A percentile compares a stretch with the other conserved stretches of the same genome.
Evolutionary conservation across 2,329 filamentous ascomycete genomes (phyloP).

Genomic region (Lizonia empirigonia): DNA sequence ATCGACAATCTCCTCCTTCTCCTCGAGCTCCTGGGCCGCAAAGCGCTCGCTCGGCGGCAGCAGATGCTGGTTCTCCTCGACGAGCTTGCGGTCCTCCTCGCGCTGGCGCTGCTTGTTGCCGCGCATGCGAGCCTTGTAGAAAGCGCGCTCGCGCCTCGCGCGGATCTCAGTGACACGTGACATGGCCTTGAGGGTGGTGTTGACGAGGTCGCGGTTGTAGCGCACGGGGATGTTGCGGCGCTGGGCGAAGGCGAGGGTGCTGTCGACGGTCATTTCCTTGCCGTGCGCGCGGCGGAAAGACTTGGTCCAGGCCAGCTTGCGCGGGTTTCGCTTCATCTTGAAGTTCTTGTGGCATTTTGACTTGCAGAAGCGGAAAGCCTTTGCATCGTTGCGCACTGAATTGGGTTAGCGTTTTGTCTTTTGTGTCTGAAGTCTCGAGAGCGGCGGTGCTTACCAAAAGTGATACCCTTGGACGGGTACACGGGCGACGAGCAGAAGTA

Average conservation of each 20-base stretch:
- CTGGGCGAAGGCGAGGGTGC: conserved; percentile 87
- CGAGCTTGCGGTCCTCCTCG: conserved; percentile 81
- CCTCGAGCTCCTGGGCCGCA: conserved; percentile 58
- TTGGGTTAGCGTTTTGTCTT: not conserved
- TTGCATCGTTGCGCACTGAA: conserved; percentile 59
- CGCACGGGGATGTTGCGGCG: conserved; percentile 92
- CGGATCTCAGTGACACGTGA: conserved; percentile 86
- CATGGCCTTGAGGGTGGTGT: conserved; percentile 91
- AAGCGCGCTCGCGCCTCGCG: conserved; percentile 79
- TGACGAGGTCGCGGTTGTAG: conserved; percentile 91
- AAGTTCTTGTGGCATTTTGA: conserved; percentile 67
- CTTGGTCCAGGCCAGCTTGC: conserved; percentile 85
- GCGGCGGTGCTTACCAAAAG: conserved; percentile 64
- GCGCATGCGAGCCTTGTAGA: conserved; percentile 92
- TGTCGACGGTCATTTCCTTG: conserved; percentile 81
- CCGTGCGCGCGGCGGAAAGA: conserved; percentile 53
- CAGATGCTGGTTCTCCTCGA: conserved; percentile 90
- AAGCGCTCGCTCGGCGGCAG: conserved; percentile 65
- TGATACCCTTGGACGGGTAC: conserved; percentile 57
- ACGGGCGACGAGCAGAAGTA: conserved; percentile 72
- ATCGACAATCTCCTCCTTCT: conserved; percentile 63
- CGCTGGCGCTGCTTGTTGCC: conserved; percentile 85
- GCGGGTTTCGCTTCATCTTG: conserved; percentile 98
- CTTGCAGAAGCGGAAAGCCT: conserved; percentile 70
- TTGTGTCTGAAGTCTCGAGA: not conserved